Evolutionary conservation across 2,329 filamentous ascomycete species (phyloP).

Genomic region (Leptographium flavum): DNA sequence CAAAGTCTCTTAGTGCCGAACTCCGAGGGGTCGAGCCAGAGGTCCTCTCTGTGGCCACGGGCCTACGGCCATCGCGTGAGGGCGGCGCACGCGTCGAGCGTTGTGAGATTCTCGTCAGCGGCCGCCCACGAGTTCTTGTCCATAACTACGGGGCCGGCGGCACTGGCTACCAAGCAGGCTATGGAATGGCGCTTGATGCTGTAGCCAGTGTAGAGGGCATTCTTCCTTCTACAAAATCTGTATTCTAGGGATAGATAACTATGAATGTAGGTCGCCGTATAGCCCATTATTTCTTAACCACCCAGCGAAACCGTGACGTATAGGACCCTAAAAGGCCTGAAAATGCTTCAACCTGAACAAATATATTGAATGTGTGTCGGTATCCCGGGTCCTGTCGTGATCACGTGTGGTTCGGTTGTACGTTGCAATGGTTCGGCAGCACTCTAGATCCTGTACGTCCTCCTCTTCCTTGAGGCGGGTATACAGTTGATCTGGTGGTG

Average conservation of each 20-base stretch:
- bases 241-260: not conserved
- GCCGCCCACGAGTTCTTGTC: slow-evolving; percentile 15
- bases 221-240: slow-evolving; percentile 5
- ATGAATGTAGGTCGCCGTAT: no score
- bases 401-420: no score
- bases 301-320: no score
- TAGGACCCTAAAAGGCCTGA: no score
- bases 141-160: slow-evolving; percentile 32
- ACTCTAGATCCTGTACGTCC: no score
- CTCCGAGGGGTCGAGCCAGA: slow-evolving; percentile 14
- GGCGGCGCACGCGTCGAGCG: slow-evolving; percentile 29
- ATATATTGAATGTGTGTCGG: no score
- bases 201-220: slow-evolving; percentile 17
- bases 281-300: no score
- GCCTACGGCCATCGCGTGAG: slow-evolving; percentile 21
- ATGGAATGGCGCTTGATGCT: slow-evolving; percentile 24
- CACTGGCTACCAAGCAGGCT: slow-evolving; percentile 29
- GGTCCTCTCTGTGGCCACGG: slow-evolving; percentile 19
- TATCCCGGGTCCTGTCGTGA: no score
- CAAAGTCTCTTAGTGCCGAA: slow-evolving; percentile 17
- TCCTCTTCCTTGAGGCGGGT: no score
- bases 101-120: slow-evolving; percentile 11
- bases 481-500: no score
- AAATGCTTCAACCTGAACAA: no score
- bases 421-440: no score